Evolutionary conservation across 768 basidiomycete species (phyloP).

Genomic region (Dentipellis sp.): DNA sequence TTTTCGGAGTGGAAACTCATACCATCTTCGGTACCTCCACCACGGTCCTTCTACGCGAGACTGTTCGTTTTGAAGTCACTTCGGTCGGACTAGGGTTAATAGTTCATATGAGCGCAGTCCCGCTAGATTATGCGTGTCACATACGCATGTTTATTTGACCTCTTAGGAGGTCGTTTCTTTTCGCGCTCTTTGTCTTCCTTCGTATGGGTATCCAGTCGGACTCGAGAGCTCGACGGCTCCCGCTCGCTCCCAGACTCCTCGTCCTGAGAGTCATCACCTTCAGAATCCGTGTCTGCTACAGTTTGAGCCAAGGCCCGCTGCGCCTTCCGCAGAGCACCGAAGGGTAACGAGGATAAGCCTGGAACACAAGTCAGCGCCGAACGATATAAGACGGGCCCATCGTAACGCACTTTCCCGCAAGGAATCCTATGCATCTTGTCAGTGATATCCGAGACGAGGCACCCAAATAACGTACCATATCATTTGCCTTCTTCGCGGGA

Average conservation of each 20-base stretch:
- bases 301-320: conserved; percentile 4
- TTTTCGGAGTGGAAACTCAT: conserved; percentile 17
- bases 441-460: not conserved
- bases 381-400: not conserved
- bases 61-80: conserved; percentile 77
- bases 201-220: not conserved
- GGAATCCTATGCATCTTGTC: not conserved
- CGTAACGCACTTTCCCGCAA: not conserved
- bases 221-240: not conserved
- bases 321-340: conserved; percentile 11
- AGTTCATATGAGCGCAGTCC: not conserved
- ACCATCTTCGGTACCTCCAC: conserved; percentile 63
- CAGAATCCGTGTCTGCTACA: conserved; percentile 2
- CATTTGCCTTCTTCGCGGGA: not conserved
- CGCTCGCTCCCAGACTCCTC: conserved; percentile 2
- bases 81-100: conserved; percentile 55
- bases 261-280: conserved; percentile 4
- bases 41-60: conserved; percentile 60
- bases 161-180: conserved; percentile 43
- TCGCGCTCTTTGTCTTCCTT: not conserved
- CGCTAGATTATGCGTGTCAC: conserved; percentile 22
- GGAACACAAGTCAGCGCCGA: not conserved
- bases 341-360: conserved; percentile 9
- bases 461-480: not conserved
- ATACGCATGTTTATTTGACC: conserved; percentile 82